Evolutionary conservation across 169 alveolate species (phyloP).

Genomic region (Cryptosporidium sp.): DNA sequence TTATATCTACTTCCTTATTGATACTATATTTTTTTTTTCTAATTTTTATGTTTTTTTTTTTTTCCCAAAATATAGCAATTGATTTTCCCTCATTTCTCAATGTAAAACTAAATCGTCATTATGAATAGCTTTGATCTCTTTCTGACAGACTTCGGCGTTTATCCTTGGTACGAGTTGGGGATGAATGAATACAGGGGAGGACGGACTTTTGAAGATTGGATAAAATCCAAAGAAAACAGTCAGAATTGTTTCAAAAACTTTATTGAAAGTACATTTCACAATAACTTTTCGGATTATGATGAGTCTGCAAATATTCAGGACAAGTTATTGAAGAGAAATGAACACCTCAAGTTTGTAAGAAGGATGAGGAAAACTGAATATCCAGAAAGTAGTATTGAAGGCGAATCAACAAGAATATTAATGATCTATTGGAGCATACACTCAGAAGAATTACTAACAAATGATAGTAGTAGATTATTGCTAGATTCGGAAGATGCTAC

Average conservation of each 20-base stretch:
- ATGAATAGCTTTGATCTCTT: conserved; percentile 5
- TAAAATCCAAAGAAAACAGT: conserved; percentile 18
- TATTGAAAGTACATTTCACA: not conserved
- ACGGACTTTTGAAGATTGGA: conserved; percentile 23
- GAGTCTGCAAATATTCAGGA: not conserved
- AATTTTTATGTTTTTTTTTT: not conserved
- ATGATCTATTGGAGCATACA: conserved; percentile 74
- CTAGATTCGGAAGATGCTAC: not conserved
- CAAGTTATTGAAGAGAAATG: not conserved
- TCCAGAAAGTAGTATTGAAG: conserved; percentile 21
- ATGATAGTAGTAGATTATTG: not conserved
- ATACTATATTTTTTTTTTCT: no score
- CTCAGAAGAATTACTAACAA: conserved; percentile 41
- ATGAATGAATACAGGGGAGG: conserved; percentile 49
- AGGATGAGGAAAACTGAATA: conserved; percentile 29
- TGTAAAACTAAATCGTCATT: not conserved
- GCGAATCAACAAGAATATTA: conserved; percentile 61
- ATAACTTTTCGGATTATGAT: not conserved
- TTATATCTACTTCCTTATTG: not conserved
- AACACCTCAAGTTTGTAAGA: conserved; percentile 53
- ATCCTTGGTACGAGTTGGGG: conserved; percentile 50
- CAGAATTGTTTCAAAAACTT: conserved; percentile 24
- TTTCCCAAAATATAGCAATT: not conserved
- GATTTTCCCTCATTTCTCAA: not conserved
- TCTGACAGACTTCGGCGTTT: conserved; percentile 30